Evolutionary conservation across 2,329 filamentous ascomycete species (phyloP), one percentile per base, ranked within the genome.

Genomic region (Ilyonectria sp.): DNA sequence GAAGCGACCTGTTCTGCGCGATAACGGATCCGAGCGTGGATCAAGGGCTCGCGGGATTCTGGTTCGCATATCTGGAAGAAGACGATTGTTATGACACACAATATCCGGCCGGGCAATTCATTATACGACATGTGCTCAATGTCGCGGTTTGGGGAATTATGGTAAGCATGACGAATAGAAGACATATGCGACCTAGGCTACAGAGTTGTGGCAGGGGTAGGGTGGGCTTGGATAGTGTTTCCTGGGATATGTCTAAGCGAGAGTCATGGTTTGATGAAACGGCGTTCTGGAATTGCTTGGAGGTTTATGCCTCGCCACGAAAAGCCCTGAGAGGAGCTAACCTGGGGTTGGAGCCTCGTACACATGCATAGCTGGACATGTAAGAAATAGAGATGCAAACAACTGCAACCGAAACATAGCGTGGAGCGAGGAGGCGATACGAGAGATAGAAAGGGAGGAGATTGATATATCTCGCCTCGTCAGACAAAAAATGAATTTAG

Each of bases 271-370:
- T 60, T 66, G 43, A 66, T 53, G 53, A 62, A 46, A 57, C 31
- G 63, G 63, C 63, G 63, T 62, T 66, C 52, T 59, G 53, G 63
- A 21, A 50, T 65, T 60, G 63, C 33, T 61, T 60, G 31, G 46
- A 49, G 53, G 52, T 49, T 64, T 58, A 53, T 62, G 63, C 53
- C 55, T 65, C 43, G 43, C 50, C 40, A 60, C 13, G 52, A 62
- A 53, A 61, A 54, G 57, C 52, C 21, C 29, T 29, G 23, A 40
- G 13, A 63, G 60, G 60, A 33, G 40, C 54, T n/a, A 43, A 63
- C 33, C 31, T 58, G 44, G 52, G 43, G 47, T 54, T 43, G 46
- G 58, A 26, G 15, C 19, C 44, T 54, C 35, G 63, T 66, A 17
- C 47, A 54, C 58, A 37, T 66, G 49, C 55, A 59, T 54, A 37